Evolutionary conservation across 2,329 filamentous ascomycete genomes (phyloP).

Genomic region (Cladosporium sp.): DNA sequence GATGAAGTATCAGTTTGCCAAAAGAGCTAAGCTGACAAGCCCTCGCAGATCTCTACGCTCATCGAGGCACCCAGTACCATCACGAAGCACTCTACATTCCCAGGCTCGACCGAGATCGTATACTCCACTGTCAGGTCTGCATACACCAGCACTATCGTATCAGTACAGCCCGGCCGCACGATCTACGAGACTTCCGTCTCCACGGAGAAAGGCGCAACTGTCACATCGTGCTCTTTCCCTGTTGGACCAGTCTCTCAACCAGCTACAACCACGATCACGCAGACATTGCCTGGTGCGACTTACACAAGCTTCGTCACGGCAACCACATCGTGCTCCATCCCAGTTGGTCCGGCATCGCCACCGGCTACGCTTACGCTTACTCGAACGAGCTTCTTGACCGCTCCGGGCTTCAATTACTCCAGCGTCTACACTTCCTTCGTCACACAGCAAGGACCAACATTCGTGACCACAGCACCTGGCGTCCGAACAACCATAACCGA

Average conservation of each 20-base stretch:
- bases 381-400: not conserved
- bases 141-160: conserved; percentile 8
- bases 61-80: conserved; percentile 5
- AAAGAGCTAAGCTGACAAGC: not conserved
- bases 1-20: not conserved
- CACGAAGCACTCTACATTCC: conserved; percentile 1
- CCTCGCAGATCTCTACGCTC: not conserved
- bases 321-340: not conserved
- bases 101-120: not conserved
- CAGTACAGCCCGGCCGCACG: not conserved
- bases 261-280: not conserved
- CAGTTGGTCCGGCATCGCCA: not conserved
- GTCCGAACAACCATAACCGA: not conserved
- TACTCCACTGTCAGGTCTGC: not conserved
- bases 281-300: not conserved
- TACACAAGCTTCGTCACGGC: conserved; percentile 6
- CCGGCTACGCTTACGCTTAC: not conserved
- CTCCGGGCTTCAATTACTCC: conserved; percentile 8
- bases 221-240: not conserved
- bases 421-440: not conserved
- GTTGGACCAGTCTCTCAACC: not conserved
- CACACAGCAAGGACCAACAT: not conserved
- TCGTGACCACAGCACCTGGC: not conserved
- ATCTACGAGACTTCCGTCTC: conserved; percentile 6
- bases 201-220: not conserved